Percentiles rank a stretch among this genome's conserved stretches.
Evolutionary conservation across 805 yeast species (phyloP).

Genomic region (Saccharomyces paradoxus): DNA sequence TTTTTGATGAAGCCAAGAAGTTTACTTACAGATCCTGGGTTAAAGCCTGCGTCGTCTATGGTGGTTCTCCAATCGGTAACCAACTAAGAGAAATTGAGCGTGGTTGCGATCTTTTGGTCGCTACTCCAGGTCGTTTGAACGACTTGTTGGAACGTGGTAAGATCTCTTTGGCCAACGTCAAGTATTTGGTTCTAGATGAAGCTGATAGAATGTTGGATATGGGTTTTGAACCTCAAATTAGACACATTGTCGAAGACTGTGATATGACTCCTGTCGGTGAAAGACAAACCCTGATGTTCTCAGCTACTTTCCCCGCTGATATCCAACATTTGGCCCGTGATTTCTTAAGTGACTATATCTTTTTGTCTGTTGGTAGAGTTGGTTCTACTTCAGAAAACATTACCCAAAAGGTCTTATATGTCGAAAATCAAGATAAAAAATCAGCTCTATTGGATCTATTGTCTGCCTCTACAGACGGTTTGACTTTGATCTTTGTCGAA

Average conservation of each 20-base stretch:
- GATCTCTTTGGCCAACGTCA: conserved; percentile 81
- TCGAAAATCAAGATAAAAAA: conserved; percentile 89
- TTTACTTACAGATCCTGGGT: conserved; percentile 98
- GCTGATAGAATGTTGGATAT: conserved; percentile 99
- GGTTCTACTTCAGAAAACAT: conserved; percentile 98
- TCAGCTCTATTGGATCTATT: conserved; percentile 83
- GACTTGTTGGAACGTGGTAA: conserved; percentile 93
- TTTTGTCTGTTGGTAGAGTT: conserved; percentile 96
- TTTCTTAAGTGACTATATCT: conserved; percentile 90
- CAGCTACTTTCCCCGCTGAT: conserved; percentile 98
- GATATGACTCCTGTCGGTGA: conserved; percentile 90
- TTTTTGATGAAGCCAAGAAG: conserved; percentile 90
- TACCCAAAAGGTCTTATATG: conserved; percentile 86
- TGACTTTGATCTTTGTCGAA: conserved; percentile 92
- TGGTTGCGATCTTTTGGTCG: conserved; percentile 94
- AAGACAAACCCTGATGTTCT: conserved; percentile 96
- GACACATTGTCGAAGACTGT: conserved; percentile 95
- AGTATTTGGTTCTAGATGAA: conserved; percentile 92
- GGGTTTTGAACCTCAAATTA: conserved; percentile 99
- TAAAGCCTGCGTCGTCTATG: conserved; percentile 90
- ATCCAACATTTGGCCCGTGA: conserved; percentile 96
- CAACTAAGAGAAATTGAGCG: conserved; percentile 84
- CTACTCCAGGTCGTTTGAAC: conserved; percentile 98
- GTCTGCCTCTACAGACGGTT: conserved; percentile 64
- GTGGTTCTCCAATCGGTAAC: conserved; percentile 90